Conservation (phyloP, 148 eudicot genomes). For the Rhododendron griersonianum region DNA sequence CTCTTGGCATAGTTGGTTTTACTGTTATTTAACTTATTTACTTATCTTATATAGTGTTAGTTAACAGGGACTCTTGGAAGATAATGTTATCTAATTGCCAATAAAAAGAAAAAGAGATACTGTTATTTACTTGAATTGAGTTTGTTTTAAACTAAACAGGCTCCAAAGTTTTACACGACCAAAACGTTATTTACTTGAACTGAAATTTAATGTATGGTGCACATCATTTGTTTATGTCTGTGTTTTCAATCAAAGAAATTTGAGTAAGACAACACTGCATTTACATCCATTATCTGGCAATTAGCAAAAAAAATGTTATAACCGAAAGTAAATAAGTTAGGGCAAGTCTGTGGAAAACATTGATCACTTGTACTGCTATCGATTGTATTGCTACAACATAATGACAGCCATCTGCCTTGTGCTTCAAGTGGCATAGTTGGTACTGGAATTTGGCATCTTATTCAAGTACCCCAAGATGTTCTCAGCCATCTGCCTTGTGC, state of each 20-base stretch:
- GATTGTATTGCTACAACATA: too few species aligned
- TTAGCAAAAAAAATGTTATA: not conserved
- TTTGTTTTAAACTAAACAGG: not conserved
- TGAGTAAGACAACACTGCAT: not conserved
- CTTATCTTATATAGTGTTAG: too few species aligned
- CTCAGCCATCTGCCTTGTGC: constrained; percentile 70
- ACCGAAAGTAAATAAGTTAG: not conserved
- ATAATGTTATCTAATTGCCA: too few species aligned
- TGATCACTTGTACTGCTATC: not conserved
- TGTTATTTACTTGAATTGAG: not conserved
- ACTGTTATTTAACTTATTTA: too few species aligned
- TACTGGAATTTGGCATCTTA: constrained; percentile 49
- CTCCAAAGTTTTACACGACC: not conserved
- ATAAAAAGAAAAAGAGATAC: not conserved
- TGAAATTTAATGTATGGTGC: not conserved
- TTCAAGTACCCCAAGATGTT: constrained; percentile 63
- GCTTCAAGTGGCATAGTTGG: constrained; percentile 35
- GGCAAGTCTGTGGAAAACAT: not conserved
- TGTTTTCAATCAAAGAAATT: not conserved
- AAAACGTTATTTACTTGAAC: not conserved
- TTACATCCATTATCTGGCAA: not conserved
- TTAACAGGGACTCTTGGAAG: not conserved
- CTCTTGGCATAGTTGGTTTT: too few species aligned
- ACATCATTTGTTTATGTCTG: not conserved
- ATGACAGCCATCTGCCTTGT: not conserved